Percentiles rank a stretch among this genome's conserved stretches.
phyloP scores from a whole-genome alignment of 805 yeast genomes.

The Peterozyma toletana region DNA sequence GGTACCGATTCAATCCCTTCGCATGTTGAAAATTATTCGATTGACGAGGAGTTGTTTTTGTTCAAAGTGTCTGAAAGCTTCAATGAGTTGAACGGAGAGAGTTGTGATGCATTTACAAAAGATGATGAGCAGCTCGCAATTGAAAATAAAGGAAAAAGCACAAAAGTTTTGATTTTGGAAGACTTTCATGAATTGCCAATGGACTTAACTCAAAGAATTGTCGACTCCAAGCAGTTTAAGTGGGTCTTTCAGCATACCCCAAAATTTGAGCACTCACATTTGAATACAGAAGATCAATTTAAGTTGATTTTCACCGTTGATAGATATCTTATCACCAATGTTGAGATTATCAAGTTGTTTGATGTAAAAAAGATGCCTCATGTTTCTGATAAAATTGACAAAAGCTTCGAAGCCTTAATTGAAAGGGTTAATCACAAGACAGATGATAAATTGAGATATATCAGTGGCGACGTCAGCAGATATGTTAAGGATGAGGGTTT shows the following conservation, averaged over 20 bases:
- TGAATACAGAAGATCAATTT: slow-evolving; percentile 23
- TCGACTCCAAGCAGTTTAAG: slow-evolving; percentile 47
- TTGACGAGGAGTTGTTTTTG: slow-evolving; percentile 39
- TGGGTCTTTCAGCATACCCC: slow-evolving; percentile 83
- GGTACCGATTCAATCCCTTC: slow-evolving; percentile 73
- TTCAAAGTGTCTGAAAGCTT: slow-evolving; percentile 35
- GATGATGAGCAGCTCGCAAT: not conserved
- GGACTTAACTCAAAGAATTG: slow-evolving; percentile 32
- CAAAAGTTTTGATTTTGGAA: slow-evolving; percentile 15
- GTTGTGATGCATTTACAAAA: slow-evolving; percentile 1
- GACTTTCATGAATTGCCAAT: slow-evolving; percentile 17
- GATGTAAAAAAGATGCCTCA: not conserved
- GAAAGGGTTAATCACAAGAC: slow-evolving; percentile 7
- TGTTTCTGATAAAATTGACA: slow-evolving; percentile 7
- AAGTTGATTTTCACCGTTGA: slow-evolving; percentile 37
- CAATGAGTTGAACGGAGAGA: slow-evolving; percentile 19
- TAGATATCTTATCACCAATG: slow-evolving; percentile 32
- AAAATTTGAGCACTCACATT: slow-evolving; percentile 48
- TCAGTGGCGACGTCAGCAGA: slow-evolving; percentile 11
- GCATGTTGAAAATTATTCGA: slow-evolving; percentile 60
- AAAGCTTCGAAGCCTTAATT: slow-evolving; percentile 11
- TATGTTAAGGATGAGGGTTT: slow-evolving; percentile 11
- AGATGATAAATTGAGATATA: slow-evolving; percentile 11
- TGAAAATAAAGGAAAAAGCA: no score
- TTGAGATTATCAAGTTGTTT: slow-evolving; percentile 15